Evolutionary conservation across 2,329 filamentous ascomycete species (phyloP).

Genomic region (Pseudogymnoascus sp.): DNA sequence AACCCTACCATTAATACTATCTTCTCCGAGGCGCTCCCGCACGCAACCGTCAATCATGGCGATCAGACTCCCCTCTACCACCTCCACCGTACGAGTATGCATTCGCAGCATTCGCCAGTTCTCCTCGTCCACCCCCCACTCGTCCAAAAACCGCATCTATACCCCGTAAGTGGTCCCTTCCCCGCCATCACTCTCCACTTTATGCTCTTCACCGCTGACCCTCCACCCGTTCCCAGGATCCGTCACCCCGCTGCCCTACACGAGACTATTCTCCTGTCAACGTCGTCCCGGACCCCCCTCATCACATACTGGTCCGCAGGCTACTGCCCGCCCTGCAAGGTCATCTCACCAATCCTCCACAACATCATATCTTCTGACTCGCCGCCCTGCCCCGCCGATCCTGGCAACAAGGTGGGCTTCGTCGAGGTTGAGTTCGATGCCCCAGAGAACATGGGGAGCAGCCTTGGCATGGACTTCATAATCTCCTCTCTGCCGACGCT

Average conservation of each 20-base stretch:
- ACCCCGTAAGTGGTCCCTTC: constrained; percentile 29
- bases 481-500: constrained; percentile 51
- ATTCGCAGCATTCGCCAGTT: constrained; percentile 5
- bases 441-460: constrained; percentile 45
- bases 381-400: constrained; percentile 23
- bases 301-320: constrained; percentile 53
- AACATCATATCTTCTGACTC: constrained; percentile 36
- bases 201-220: constrained; percentile 9
- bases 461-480: constrained; percentile 47
- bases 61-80: background rate
- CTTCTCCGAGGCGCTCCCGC: background rate
- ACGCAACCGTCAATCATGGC: background rate
- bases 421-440: constrained; percentile 49
- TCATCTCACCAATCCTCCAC: constrained; percentile 41
- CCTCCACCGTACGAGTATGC: background rate
- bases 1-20: constrained; percentile 1
- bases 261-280: constrained; percentile 47
- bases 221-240: constrained; percentile 34
- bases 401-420: constrained; percentile 34
- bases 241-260: constrained; percentile 46
- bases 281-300: constrained; percentile 46
- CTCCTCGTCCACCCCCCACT: constrained; percentile 12
- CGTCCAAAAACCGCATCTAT: constrained; percentile 34
- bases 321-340: constrained; percentile 47
- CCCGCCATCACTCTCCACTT: constrained; percentile 10